Evolutionary conservation across 805 yeast genomes (phyloP), one percentile per base, ranked within the genome.

Genomic region (Wickerhamiella musiphila): DNA sequence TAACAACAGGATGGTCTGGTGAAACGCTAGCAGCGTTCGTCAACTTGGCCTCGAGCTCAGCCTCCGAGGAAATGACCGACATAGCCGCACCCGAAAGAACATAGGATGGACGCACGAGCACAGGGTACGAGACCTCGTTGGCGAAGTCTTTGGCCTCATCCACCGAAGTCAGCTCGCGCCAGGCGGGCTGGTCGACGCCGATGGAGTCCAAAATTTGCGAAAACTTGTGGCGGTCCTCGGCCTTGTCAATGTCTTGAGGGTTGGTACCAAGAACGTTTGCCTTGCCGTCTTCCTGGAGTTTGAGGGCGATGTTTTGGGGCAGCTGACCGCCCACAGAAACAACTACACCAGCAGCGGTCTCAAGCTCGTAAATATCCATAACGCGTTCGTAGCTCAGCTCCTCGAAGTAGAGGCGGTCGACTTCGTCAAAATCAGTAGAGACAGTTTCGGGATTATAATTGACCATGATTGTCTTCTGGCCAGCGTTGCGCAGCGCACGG

Each of bases 371-470:
- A 46, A 86, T 86, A 61, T 90, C 98, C 78, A 86, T 67, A 22
- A 86, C 95, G 59, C 96, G 78, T 67, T 86, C 98, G 53, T 77
- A 79, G 34, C 90, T 76, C 35, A 86, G 69, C 56, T 84, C 95
- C 61, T 86, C 98, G 51, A 86, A 86, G 66, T 86, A 90, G 46
- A 86, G 71, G 61, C 94, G 70, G 63, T 86, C 98, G 42, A 83
- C 98, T 63, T 86, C 98, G 57, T 86, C 98, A 51, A 81, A 86
- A 61, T 86, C 98, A 34, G 98, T 86, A 8, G 94, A 82, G 26
- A 86, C 98, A 17, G 98, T 86, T 62, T 86, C 98, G 39, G 98
- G 98, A 64, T 86, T 86, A 61, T 86, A 86, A 66, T 86, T 86
- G 52, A 86, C 70, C 98, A 86, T 86, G 44, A 86, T 73, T 20